Percentiles rank a stretch among this genome's conserved stretches.
These are phyloP conservation scores for Colletotrichum cuscutae DNA, from an alignment of 2,329 filamentous ascomycete genomes.

Conservation along the genomic window DNA sequence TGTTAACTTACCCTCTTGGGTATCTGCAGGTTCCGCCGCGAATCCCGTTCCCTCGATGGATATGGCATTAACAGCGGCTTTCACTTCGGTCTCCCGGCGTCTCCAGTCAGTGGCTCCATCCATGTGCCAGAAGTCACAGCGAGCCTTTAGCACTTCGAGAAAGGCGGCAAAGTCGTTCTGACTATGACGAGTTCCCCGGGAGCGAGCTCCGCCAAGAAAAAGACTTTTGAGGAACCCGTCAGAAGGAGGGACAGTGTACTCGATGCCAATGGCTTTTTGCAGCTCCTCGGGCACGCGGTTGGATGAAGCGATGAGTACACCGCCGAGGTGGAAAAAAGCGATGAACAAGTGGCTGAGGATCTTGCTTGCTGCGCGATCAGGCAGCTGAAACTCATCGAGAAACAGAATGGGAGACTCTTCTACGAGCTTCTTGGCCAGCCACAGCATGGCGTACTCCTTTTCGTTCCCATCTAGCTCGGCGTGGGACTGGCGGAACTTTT, in stretches of 20 bases:
- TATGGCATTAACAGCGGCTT: slow-evolving; percentile 25
- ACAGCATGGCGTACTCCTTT: slow-evolving; percentile 74
- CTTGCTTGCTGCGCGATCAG: slow-evolving; percentile 81
- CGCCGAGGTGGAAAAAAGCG: slow-evolving; percentile 83
- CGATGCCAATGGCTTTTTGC: slow-evolving; percentile 77
- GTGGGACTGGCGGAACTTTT: slow-evolving; percentile 65
- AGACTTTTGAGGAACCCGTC: slow-evolving; percentile 62
- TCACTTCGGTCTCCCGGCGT: slow-evolving; percentile 59
- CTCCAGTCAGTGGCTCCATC: slow-evolving; percentile 80
- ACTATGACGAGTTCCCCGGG: slow-evolving; percentile 62
- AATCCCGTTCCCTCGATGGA: not conserved
- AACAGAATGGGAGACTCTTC: slow-evolving; percentile 81
- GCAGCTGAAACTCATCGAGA: slow-evolving; percentile 85
- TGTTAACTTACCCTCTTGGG: slow-evolving; percentile 8
- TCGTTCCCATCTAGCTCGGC: slow-evolving; percentile 38
- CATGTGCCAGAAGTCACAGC: slow-evolving; percentile 89
- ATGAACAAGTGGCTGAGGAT: slow-evolving; percentile 84
- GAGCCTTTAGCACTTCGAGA: slow-evolving; percentile 77
- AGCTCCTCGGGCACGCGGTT: slow-evolving; percentile 88
- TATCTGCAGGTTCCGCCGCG: not conserved
- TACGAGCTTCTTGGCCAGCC: slow-evolving; percentile 80
- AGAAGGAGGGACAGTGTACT: slow-evolving; percentile 69
- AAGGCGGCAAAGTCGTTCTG: slow-evolving; percentile 80
- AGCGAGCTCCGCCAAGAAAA: slow-evolving; percentile 40
- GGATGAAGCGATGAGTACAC: slow-evolving; percentile 82